Evolutionary conservation across 2,329 filamentous ascomycete genomes (phyloP), one percentile per base, ranked within the genome.

Genomic region (Sporothrix variecibatus): DNA sequence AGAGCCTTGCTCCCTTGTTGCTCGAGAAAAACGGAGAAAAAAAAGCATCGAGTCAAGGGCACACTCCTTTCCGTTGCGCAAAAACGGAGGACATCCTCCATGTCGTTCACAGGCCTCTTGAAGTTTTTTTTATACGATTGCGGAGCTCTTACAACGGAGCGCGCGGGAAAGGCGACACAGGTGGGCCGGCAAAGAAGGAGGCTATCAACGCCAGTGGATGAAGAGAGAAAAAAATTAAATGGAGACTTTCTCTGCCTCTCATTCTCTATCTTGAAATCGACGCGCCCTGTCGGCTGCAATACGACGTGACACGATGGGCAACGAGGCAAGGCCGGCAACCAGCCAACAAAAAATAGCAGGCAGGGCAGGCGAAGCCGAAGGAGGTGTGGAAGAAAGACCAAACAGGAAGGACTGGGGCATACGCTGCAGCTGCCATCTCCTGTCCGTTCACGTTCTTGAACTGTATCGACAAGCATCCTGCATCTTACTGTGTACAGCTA

Each of bases 281-380:
- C 40, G 34, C 23, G 62, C 38, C 38, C 38, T 67, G 38, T 17
- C 38, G 38, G n/a, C 62, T 46, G 49, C 46, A 34, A 70, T 70
- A 20, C 26, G 67, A 56, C 46, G 67, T 69, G 67, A 53, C 67
- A 53, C 28, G 46, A 69, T 53, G 67, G 17, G 28, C 26, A 43
- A 43, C 28, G 26, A 68, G 40, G 64, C 23, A 40, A 68, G 40
- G 40, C 40, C 23, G 20, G 38, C 58, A 38, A 31, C 43, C 43
- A 49, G 12, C 43, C 43, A 49, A 17, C 43, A 49, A 56, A 12
- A n/a, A 23, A 56, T 3, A n/a, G 20, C 34, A 49, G 6, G 46
- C 67, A 34, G n/a, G 67, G 28, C 43, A 69, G 67, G 46, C 20
- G 46, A 69, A 23, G 67, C 43, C 43, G 67, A 69, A 58, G 51